Evolutionary conservation across 345 rosid species (phyloP).

Genomic region (Jatropha curcas): DNA sequence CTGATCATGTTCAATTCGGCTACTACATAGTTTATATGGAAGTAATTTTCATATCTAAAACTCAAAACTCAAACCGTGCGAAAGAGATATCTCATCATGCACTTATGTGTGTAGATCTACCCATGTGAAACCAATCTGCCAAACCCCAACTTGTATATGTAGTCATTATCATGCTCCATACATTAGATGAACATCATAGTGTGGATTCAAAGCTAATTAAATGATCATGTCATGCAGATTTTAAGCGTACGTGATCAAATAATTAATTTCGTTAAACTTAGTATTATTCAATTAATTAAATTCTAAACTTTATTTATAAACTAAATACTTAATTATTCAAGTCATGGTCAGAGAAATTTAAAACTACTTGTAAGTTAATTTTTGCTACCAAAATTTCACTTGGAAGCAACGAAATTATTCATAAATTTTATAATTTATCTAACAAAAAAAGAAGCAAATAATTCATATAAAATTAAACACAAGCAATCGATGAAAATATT

Average conservation of each 20-base stretch:
- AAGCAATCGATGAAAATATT: too few species aligned
- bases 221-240: not conserved
- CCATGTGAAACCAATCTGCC: not conserved
- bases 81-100: too few species aligned
- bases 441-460: not conserved
- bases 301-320: too few species aligned
- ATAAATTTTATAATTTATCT: too few species aligned
- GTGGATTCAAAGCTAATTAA: not conserved
- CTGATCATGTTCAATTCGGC: too few species aligned
- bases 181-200: not conserved
- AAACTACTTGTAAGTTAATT: not conserved
- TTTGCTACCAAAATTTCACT: conserved; percentile 14
- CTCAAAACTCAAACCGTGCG: too few species aligned
- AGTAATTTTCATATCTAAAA: too few species aligned
- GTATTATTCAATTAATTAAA: not conserved
- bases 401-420: conserved; percentile 28
- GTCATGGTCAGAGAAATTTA: not conserved
- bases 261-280: too few species aligned
- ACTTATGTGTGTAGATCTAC: too few species aligned
- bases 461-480: not conserved
- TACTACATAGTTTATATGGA: too few species aligned
- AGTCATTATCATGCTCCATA: conserved; percentile 12
- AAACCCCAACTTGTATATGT: not conserved
- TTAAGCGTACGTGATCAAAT: too few species aligned
- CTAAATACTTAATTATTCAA: too few species aligned